Percentiles rank a stretch among this genome's conserved stretches.
These are phyloP conservation scores for Lactarius hatsudake DNA, from an alignment of 768 basidiomycete species.

Conservation along the genomic window DNA sequence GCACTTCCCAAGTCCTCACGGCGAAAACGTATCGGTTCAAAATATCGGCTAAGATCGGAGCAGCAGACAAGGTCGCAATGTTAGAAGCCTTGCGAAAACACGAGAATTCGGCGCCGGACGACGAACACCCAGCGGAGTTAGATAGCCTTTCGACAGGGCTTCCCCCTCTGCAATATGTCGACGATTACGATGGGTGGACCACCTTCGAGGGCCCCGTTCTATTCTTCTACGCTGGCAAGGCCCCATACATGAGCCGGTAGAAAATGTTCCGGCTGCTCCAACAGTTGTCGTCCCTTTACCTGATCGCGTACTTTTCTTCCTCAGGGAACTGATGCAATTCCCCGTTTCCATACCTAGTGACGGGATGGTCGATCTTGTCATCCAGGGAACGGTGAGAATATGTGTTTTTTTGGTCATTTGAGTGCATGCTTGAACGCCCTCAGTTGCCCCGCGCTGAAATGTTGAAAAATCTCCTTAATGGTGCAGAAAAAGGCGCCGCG, in stretches of 20 bases:
- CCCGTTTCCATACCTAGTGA: conserved; percentile 79
- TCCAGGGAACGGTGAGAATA: conserved; percentile 55
- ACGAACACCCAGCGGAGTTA: conserved; percentile 18
- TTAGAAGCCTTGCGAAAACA: conserved; percentile 45
- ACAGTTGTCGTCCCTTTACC: conserved; percentile 1
- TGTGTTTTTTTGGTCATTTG: conserved; percentile 15
- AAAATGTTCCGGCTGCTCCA: neutral
- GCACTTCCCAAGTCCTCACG: conserved; percentile 45
- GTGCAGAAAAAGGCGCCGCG: conserved; percentile 56
- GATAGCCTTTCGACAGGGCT: conserved; percentile 31
- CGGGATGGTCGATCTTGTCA: conserved; percentile 69
- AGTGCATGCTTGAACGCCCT: conserved; percentile 1
- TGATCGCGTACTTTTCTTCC: conserved; percentile 9
- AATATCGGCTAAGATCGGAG: conserved; percentile 65
- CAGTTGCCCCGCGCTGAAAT: conserved; percentile 53
- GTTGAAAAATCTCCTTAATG: conserved; percentile 55
- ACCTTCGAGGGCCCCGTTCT: conserved; percentile 64
- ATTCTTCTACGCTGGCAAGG: conserved; percentile 75
- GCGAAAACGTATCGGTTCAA: conserved; percentile 66
- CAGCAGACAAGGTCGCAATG: conserved; percentile 73
- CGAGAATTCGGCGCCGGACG: conserved; percentile 26
- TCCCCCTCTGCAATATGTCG: conserved; percentile 46
- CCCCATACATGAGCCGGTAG: conserved; percentile 69
- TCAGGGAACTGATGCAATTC: conserved; percentile 76
- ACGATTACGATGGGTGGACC: conserved; percentile 63